Evolutionary conservation across 805 yeast genomes (phyloP), one percentile per base, ranked within the genome.

Genomic region (Ogataea paraovalis): DNA sequence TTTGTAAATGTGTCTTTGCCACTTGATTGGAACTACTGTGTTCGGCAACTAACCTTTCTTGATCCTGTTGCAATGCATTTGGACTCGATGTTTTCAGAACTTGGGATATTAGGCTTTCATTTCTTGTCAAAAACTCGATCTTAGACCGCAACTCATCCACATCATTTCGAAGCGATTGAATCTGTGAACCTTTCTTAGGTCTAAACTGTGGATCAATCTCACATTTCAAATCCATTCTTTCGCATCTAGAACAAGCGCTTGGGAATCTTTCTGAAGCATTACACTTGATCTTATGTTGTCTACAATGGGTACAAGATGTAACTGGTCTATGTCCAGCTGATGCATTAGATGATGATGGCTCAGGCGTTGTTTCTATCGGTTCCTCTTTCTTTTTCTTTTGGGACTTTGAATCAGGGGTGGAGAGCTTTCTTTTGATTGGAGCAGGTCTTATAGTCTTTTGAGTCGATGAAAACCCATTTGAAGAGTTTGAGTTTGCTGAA

Each of bases 281-380:
- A 67, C 97, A 91, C 62, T 85, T 86, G 64, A 91, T 89, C 66
- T 91, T 91, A 65, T 90, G 97, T 62, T 91, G 97, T 44, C 97
- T 79, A 62, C 97, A 91, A 63, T 89, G 94, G 0, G 96, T 87
- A 62, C 97, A 91, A 3, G 96, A 85, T 0, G 96, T 88, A 1
- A 90, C 95, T 0, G 96, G 96, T 47, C 97, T 70, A 59, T 87
- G 92, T 2, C 84, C 83, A 0, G 79, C 74, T 16, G 63, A 58
- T 28, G 48, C 53, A 28, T 51, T 51, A 44, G 56, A 27, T 34
- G 40, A 12, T 34, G 39, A 16, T 30, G 45, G 36, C 3, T 3
- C 43, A 28, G 43, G 37, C 20, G 42, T 28, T 7, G 21, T 8
- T 16, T 27, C 19, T 27, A n/a, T 32, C 4, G 32, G n/a, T 20